Base-by-base conservation (phyloP, 352 stramenopile genomes). In the Globisporangium iwayamae region DNA sequence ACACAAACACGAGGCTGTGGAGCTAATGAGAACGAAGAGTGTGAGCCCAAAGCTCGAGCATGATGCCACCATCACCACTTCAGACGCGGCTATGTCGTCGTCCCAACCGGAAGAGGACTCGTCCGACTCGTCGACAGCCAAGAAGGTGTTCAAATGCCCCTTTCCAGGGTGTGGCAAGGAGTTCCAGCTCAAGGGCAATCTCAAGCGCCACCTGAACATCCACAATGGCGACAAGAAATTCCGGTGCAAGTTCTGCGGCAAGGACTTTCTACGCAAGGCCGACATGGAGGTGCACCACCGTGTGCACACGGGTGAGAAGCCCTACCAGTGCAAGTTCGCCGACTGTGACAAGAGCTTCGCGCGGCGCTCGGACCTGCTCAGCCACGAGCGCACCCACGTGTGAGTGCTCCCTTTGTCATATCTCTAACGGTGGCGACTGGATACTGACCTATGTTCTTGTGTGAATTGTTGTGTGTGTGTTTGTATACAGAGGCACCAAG, bases 231-330 rank as follows among this genome's bases (percentile, higher is more conserved):
- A 79, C 51, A 74, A 79, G 63, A 80, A 83, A 63, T 93, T 91
- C 63, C 54, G 39, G 2, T 93, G 84, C 66, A 72, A 75, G 43
- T 79, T 76, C 62, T 93, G 84, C 59, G 67, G 66, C 45, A 85
- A 83, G 38, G 67, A 62, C 14, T 93, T 91, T 65, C 60, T 89
- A 48, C 79, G 81, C 30, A 93, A 91, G 66, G 84, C 82, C 39
- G 84, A 89, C 64, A 84, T 87, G 80, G 76, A 89, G 62, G 80
- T 89, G 18, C 83, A 92, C 65, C 79, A 83, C 46, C 79, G 82
- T 53, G 80, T 91, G 18, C 83, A 92, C 65, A 91, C 79, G 22
- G 83, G 81, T 39, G 83, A 91, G 68, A 92, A 92, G 63, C 80
- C 79, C n/a, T 90, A 89, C 53, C 56, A 62, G 14, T 92, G 83